phyloP scores from a whole-genome alignment of 176 grass and related monocot genomes.

The Oryza meridionalis region DNA sequence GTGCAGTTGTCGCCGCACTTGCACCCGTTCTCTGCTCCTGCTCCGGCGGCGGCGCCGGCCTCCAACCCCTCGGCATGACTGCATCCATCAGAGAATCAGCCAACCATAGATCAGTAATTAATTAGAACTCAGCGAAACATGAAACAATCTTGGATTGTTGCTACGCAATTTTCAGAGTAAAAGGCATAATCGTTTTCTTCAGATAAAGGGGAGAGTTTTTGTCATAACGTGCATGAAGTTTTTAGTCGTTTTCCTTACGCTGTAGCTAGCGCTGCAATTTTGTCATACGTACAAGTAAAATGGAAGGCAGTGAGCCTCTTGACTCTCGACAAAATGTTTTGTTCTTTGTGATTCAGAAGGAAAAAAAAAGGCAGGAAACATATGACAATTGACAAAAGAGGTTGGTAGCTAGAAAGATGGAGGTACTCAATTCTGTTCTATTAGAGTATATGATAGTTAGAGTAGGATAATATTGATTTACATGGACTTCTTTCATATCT shows the following conservation, averaged over 20 bases:
- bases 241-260: too few relatives aligned
- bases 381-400: not conserved
- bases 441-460: too few relatives aligned
- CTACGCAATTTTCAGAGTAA: too few relatives aligned
- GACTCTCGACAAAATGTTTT: not conserved
- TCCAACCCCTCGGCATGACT: constrained; percentile 48
- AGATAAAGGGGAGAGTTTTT: not conserved
- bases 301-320: not conserved
- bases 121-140: too few relatives aligned
- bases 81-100: not conserved
- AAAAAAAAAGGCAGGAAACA: not conserved
- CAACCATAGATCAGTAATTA: too few relatives aligned
- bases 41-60: constrained; percentile 10
- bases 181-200: not conserved
- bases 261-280: not conserved
- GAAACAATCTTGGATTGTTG: too few relatives aligned
- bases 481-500: too few relatives aligned
- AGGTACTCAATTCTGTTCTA: too few relatives aligned
- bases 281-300: not conserved
- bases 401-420: too few relatives aligned
- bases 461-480: too few relatives aligned
- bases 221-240: not conserved
- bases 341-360: not conserved
- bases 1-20: constrained; percentile 63
- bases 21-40: constrained; percentile 68